phyloP scores from a whole-genome alignment of 2,329 filamentous ascomycete genomes.

The Cryoendolithus antarcticus region DNA sequence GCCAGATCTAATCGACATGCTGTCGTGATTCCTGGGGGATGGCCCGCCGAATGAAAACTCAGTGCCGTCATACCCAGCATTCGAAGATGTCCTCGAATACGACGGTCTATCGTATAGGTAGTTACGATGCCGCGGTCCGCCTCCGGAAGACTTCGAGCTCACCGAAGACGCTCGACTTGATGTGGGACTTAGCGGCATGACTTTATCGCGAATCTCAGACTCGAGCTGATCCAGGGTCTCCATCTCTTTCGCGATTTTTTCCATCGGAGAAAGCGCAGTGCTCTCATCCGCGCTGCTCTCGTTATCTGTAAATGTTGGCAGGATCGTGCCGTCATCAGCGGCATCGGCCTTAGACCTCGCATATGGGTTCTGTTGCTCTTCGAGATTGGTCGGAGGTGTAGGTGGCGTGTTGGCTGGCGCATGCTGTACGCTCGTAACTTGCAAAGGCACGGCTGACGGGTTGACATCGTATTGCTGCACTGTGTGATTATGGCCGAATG shows the following conservation, averaged over 20 bases:
- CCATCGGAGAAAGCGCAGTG: constrained; percentile 52
- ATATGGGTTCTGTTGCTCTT: constrained; percentile 57
- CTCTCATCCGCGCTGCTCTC: constrained; percentile 64
- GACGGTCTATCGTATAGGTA: constrained; percentile 37
- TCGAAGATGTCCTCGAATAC: constrained; percentile 24
- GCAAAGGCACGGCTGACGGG: constrained; percentile 50
- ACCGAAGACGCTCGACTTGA: constrained; percentile 54
- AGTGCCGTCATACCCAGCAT: constrained; percentile 21
- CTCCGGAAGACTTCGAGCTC: constrained; percentile 43
- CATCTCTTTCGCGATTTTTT: constrained; percentile 61
- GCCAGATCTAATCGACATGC: constrained; percentile 29
- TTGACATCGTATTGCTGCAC: constrained; percentile 95
- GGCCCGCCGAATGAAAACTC: constrained; percentile 26
- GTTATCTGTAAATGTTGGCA: constrained; percentile 38
- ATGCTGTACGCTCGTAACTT: constrained; percentile 83
- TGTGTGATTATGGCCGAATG: constrained; percentile 72
- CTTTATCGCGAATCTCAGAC: constrained; percentile 43
- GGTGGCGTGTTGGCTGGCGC: constrained; percentile 65
- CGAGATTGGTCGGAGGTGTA: constrained; percentile 69
- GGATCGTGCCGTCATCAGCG: too few relatives aligned
- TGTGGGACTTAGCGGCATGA: constrained; percentile 54
- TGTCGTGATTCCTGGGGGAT: constrained; percentile 21
- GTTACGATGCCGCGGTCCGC: constrained; percentile 27
- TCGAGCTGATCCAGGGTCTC: constrained; percentile 46
- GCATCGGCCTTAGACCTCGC: too few relatives aligned